These are phyloP conservation scores for Alternaria arbusti DNA, from an alignment of 2,329 filamentous ascomycete species.

Conservation along the genomic window DNA sequence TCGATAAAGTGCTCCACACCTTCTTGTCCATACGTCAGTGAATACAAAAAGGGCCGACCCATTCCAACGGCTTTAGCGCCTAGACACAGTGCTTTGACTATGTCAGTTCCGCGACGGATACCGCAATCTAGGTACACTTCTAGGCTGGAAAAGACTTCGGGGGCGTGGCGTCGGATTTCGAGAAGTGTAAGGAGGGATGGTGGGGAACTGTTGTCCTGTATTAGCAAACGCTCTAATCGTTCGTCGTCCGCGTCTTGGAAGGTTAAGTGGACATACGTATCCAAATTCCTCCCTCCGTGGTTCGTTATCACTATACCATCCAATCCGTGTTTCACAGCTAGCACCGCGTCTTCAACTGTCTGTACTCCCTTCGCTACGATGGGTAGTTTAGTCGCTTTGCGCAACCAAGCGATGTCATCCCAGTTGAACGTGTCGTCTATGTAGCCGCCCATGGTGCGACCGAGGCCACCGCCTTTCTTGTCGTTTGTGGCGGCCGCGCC, in stretches of 20 bases:
- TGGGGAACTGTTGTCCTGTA: neutral
- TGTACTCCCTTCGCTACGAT: conserved; percentile 23
- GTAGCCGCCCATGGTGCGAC: conserved; percentile 63
- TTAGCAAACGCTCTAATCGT: no score
- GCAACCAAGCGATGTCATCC: conserved; percentile 51
- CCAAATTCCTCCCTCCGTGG: neutral
- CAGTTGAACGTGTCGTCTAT: conserved; percentile 40
- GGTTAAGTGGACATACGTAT: neutral
- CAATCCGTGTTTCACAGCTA: conserved; percentile 11
- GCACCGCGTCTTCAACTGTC: neutral
- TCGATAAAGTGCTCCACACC: conserved; percentile 51
- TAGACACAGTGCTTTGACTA: conserved; percentile 50
- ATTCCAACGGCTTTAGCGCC: conserved; percentile 69
- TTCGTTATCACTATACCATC: neutral
- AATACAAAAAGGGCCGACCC: conserved; percentile 66
- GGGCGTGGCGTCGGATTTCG: conserved; percentile 67
- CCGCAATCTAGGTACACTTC: conserved; percentile 72
- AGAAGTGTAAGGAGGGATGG: conserved; percentile 63
- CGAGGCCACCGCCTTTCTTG: conserved; percentile 62
- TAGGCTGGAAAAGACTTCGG: conserved; percentile 64
- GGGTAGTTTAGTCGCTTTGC: conserved; percentile 38
- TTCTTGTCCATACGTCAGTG: conserved; percentile 65
- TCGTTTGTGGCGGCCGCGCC: conserved; percentile 60
- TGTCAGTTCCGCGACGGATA: conserved; percentile 68
- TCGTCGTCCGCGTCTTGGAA: no score